These are phyloP conservation scores for Diaporthe sp. DNA, from an alignment of 2,329 filamentous ascomycete species.

Conservation along the genomic window DNA sequence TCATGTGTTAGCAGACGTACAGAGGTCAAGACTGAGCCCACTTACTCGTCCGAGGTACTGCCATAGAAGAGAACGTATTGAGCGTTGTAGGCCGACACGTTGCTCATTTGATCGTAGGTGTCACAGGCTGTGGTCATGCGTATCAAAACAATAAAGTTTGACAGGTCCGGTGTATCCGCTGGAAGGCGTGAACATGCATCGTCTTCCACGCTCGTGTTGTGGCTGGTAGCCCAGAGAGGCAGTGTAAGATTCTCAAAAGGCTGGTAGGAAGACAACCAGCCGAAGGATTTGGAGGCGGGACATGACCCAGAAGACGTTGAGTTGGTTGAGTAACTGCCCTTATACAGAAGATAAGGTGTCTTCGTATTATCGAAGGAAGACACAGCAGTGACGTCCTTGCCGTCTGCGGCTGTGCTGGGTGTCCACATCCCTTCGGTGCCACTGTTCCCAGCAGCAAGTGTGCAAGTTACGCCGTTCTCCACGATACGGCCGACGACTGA, in stretches of 20 bases:
- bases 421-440: conserved; percentile 46
- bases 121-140: conserved; percentile 50
- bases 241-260: conserved; percentile 41
- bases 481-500: conserved; percentile 49
- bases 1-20: neutral
- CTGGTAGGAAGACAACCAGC: conserved; percentile 42
- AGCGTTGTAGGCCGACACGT: conserved; percentile 57
- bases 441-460: conserved; percentile 48
- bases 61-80: conserved; percentile 44
- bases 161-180: conserved; percentile 56
- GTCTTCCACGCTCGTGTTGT: conserved; percentile 46
- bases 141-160: conserved; percentile 57
- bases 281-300: conserved; percentile 33
- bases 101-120: conserved; percentile 51
- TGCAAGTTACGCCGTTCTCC: conserved; percentile 48
- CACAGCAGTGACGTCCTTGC: conserved; percentile 45
- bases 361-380: conserved; percentile 46
- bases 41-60: conserved; percentile 29
- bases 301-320: conserved; percentile 27
- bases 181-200: conserved; percentile 57
- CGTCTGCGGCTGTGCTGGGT: conserved; percentile 46
- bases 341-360: conserved; percentile 42
- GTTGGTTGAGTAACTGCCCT: conserved; percentile 42
- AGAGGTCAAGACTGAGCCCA: neutral
- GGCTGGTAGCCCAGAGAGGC: conserved; percentile 49